Conservation (phyloP, 1,139 yeast genomes). For the Candida tetrigidarum region DNA sequence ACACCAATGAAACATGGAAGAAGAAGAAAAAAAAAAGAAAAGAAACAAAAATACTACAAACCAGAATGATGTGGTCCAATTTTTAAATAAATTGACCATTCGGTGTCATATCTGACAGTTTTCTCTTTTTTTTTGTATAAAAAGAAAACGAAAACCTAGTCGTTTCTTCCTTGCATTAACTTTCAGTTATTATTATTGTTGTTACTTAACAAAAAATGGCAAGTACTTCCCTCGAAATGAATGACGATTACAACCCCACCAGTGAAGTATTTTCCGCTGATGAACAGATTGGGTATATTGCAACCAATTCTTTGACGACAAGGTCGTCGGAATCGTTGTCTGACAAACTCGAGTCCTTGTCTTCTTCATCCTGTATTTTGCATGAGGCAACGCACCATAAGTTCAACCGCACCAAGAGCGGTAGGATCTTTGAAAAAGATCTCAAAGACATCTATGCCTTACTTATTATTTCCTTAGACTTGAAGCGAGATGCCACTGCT, state of each 20-base stretch:
- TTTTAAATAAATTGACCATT: no score
- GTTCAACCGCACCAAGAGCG: constrained; percentile 50
- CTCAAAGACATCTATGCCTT: constrained; percentile 60
- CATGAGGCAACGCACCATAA: constrained; percentile 44
- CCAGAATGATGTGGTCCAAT: no score
- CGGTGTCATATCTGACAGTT: no score
- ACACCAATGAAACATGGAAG: constrained; percentile 5
- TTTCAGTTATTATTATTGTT: no score
- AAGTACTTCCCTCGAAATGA: background rate
- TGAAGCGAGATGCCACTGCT: constrained; percentile 27
- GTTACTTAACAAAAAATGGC: no score
- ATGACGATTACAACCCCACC: background rate
- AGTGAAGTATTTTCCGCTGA: background rate
- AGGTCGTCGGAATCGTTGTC: background rate
- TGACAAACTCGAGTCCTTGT: background rate
- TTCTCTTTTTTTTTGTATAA: no score
- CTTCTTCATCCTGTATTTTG: constrained; percentile 22
- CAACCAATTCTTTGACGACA: background rate
- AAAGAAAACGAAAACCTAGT: no score
- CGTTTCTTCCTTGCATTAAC: no score
- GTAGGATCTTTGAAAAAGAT: constrained; percentile 57
- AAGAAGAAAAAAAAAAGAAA: no score
- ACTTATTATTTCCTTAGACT: constrained; percentile 51
- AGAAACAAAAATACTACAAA: background rate
- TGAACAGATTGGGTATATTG: background rate